A percentile compares a stretch with the other conserved stretches of the same genome.
phyloP scores from a whole-genome alignment of 768 basidiomycete genomes.

The Pleurotus platypus region DNA sequence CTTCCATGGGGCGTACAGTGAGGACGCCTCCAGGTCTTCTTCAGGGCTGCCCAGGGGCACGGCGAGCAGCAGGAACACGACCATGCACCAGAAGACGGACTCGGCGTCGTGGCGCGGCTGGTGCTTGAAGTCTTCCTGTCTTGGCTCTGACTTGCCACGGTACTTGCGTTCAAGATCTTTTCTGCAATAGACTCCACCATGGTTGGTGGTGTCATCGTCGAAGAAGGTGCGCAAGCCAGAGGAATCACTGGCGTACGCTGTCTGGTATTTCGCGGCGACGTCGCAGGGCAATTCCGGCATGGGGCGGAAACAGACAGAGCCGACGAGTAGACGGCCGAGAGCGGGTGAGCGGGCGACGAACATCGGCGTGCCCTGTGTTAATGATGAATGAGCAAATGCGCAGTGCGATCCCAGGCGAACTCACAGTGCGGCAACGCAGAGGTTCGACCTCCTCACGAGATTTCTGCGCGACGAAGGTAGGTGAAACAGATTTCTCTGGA shows the following conservation, averaged over 20 bases:
- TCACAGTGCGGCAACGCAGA: background rate
- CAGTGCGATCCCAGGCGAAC: background rate
- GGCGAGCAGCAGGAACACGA: background rate
- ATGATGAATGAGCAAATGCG: too few species aligned
- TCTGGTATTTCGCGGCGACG: background rate
- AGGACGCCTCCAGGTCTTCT: background rate
- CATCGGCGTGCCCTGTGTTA: constrained; percentile 1
- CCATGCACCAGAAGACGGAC: constrained; percentile 7
- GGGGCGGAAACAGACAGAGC: background rate
- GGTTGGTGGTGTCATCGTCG: too few species aligned
- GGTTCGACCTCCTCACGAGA: background rate
- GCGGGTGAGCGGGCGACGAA: constrained; percentile 3
- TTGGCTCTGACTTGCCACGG: too few species aligned
- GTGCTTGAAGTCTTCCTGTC: background rate
- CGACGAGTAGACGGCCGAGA: background rate
- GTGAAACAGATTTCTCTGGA: too few species aligned
- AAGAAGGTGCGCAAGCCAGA: too few species aligned
- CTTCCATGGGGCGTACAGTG: too few species aligned
- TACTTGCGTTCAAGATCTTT: too few species aligned
- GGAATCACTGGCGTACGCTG: too few species aligned
- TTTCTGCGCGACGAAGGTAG: background rate
- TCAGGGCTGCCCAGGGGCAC: background rate
- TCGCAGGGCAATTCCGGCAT: background rate
- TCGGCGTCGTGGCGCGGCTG: constrained; percentile 4
- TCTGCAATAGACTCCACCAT: background rate